phyloP scores from a whole-genome alignment of 1,284 basidiomycete species.

The Malassezia yamatoensis region DNA sequence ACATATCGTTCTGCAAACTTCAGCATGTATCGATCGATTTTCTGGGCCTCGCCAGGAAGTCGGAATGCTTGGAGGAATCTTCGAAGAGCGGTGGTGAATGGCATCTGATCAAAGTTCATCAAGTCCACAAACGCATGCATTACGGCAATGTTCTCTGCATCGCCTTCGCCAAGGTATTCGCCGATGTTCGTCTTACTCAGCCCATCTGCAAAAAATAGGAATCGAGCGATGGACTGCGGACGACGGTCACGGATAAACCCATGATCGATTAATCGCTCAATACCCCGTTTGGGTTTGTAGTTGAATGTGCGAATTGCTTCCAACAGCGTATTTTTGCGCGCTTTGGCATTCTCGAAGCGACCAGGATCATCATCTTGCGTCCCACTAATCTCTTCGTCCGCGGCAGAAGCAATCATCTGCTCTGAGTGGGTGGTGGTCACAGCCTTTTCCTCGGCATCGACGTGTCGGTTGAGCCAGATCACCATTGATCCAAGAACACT shows the following conservation, averaged over 20 bases:
- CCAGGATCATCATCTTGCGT: constrained; percentile 66
- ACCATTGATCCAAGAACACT: constrained; percentile 45
- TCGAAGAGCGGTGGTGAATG: constrained; percentile 42
- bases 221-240: constrained; percentile 73
- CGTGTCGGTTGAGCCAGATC: constrained; percentile 33
- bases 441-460: constrained; percentile 24
- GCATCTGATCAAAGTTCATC: constrained; percentile 43
- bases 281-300: constrained; percentile 79
- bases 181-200: constrained; percentile 92
- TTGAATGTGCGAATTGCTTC: constrained; percentile 98
- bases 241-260: constrained; percentile 72
- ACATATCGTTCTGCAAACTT: constrained; percentile 47
- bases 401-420: constrained; percentile 17
- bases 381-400: constrained; percentile 11
- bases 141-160: constrained; percentile 44
- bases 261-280: constrained; percentile 76
- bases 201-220: constrained; percentile 81
- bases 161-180: constrained; percentile 71
- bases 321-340: constrained; percentile 85
- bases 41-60: constrained; percentile 46
- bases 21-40: constrained; percentile 48
- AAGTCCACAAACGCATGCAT: constrained; percentile 48
- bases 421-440: constrained; percentile 18
- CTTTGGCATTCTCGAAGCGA: constrained; percentile 89
- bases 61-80: constrained; percentile 46